Conservation (phyloP, 306 rosid genomes). For the Benincasa hispida region DNA sequence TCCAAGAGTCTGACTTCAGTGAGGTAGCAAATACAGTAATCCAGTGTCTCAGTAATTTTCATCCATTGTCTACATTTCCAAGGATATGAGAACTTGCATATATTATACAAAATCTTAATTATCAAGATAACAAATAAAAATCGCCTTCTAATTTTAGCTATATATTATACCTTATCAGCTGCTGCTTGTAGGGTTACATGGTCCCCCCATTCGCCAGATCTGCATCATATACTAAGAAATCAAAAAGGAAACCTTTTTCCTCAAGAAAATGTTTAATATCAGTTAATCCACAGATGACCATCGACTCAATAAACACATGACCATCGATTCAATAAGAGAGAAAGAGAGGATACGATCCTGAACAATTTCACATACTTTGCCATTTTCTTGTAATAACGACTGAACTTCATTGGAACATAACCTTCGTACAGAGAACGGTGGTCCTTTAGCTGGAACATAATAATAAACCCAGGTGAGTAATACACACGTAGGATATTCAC, state of each 20-base stretch:
- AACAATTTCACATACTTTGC: slow-evolving; percentile 44
- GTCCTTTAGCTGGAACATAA: slow-evolving; percentile 56
- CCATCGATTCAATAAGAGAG: slow-evolving; percentile 3
- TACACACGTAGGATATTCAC: slow-evolving; percentile 11
- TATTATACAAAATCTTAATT: background rate
- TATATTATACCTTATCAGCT: slow-evolving; percentile 5
- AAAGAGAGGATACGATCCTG: slow-evolving; percentile 4
- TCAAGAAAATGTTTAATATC: background rate
- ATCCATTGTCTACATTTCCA: background rate
- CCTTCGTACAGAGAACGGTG: slow-evolving; percentile 58
- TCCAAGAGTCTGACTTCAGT: background rate
- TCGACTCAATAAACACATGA: background rate
- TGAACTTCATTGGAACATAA: slow-evolving; percentile 90
- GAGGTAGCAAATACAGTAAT: background rate
- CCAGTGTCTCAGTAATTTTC: background rate
- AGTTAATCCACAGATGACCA: background rate
- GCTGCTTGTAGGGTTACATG: slow-evolving; percentile 96
- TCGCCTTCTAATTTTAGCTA: background rate
- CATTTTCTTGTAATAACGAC: slow-evolving; percentile 68
- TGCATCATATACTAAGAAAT: slow-evolving; percentile 19
- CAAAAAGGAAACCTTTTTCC: slow-evolving; percentile 7
- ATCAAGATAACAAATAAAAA: background rate
- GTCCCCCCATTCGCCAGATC: slow-evolving; percentile 98
- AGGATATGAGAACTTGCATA: background rate
- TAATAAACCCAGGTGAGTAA: slow-evolving; percentile 25